Evolutionary conservation across 108 stramenopile genomes (phyloP).

Genomic region (Schizochytrium sp.): DNA sequence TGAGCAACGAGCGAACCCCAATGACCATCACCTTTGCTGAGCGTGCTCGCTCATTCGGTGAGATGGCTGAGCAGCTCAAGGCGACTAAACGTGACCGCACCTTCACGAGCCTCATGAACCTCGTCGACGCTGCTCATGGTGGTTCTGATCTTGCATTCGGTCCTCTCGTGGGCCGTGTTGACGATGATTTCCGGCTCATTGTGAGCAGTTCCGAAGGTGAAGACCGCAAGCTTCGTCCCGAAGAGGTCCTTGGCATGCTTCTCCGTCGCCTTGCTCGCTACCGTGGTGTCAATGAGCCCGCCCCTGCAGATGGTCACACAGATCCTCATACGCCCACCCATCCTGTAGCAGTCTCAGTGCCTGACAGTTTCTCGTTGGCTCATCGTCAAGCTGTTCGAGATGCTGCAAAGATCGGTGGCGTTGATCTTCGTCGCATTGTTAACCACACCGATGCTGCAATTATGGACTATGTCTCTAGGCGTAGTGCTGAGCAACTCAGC

Average conservation of each 20-base stretch:
- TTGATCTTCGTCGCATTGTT: constrained; percentile 43
- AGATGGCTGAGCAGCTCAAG: constrained; percentile 60
- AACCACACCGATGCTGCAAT: constrained; percentile 46
- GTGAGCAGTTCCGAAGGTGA: constrained; percentile 1
- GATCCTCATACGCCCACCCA: background rate
- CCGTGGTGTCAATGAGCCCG: constrained; percentile 9
- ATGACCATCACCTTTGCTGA: constrained; percentile 45
- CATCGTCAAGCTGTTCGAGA: constrained; percentile 38
- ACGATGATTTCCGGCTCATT: background rate
- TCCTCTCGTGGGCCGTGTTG: constrained; percentile 25
- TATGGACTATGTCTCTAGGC: constrained; percentile 46
- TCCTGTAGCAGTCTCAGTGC: background rate
- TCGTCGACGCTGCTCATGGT: constrained; percentile 16
- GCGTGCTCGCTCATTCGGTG: constrained; percentile 46
- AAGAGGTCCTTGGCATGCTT: constrained; percentile 3
- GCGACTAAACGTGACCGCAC: constrained; percentile 39
- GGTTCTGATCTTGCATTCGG: background rate
- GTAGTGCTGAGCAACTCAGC: background rate
- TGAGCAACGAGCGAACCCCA: constrained; percentile 54
- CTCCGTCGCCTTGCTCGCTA: background rate
- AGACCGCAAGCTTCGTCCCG: constrained; percentile 16
- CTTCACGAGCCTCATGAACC: constrained; percentile 11
- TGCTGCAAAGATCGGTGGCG: constrained; percentile 51
- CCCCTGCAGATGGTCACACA: background rate
- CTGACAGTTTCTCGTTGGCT: background rate